Evolutionary conservation across 441 rosid genomes (phyloP), one percentile per base, ranked within the genome.

Genomic region (Codiaeum variegatum): DNA sequence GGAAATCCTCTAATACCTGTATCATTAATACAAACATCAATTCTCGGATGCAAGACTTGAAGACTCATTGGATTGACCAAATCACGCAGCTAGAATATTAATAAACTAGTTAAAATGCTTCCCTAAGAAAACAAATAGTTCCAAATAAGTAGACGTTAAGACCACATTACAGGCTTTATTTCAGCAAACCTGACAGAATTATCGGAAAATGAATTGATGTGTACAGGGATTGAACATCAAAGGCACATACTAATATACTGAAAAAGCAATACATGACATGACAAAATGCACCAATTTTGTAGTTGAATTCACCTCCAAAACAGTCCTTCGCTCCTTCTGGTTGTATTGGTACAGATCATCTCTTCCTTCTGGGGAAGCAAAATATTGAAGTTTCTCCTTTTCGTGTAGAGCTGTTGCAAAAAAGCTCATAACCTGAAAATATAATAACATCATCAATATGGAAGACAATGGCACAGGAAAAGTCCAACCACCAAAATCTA

Each of bases 311-410:
- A 91, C 99, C 98, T 95, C 97, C 73, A 95, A 82, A 76, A 95
- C 90, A 74, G 91, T 88, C 85, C 94, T 88, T 42, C 92, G 81
- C 73, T 90, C 97, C 84, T 91, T 95, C 79, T 90, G 96, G 83
- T 95, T 92, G 86, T 95, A 95, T 73, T 89, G 85, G 85, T 91
- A 95, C 23, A 95, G 86, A 83, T 91, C 99, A 68, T 95, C 97
- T 74, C 97, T 81, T 82, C 99, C 99, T 82, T 95, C 96, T 61
- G 98, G 74, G n/a, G 97, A 95, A 49, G 85, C 86, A 79, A 95
- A 95, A 84, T 90, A 91, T 75, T 85, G 86, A 73, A 95, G 96
- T 77, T 89, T 91, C 73, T 92, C 96, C 82, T 78, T 91, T 80
- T 95, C 99, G 77, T 88, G 92, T 76, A 83, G 78, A 24, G 95